Percentiles rank a stretch among this genome's conserved stretches.
phyloP scores from a whole-genome alignment of 2,329 filamentous ascomycete species.

The Aspergillus oerlinghausenensis region DNA sequence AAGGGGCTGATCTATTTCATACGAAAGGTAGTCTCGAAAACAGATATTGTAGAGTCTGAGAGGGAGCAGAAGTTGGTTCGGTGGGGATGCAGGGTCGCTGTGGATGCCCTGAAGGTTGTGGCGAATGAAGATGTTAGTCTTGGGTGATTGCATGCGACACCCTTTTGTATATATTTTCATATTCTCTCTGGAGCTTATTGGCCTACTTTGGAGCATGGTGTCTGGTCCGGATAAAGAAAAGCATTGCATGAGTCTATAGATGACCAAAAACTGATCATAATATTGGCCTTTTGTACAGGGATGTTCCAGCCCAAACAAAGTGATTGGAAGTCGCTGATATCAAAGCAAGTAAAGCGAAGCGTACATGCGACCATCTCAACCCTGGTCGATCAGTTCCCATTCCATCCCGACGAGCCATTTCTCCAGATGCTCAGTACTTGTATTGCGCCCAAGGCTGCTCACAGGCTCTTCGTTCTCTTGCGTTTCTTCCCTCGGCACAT shows the following conservation, averaged over 20 bases:
- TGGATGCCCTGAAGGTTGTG: slow-evolving; percentile 38
- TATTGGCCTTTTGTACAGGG: neutral
- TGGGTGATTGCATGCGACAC: neutral
- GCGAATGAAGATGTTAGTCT: slow-evolving; percentile 14
- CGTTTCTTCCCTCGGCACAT: neutral
- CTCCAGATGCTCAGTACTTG: neutral
- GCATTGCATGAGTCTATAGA: neutral
- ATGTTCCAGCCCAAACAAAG: no score
- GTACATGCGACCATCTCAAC: neutral
- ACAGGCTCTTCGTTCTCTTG: neutral
- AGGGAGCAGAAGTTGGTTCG: slow-evolving; percentile 50
- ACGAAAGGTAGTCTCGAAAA: slow-evolving; percentile 67
- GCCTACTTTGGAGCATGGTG: neutral
- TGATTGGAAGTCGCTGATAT: neutral
- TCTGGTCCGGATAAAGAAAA: neutral
- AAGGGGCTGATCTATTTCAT: slow-evolving; percentile 76
- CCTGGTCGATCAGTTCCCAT: slow-evolving; percentile 31
- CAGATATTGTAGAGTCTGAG: slow-evolving; percentile 49
- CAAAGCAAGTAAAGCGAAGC: neutral
- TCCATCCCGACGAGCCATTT: slow-evolving; percentile 37
- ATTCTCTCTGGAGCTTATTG: neutral
- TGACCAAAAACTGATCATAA: neutral
- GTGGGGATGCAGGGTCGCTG: slow-evolving; percentile 40
- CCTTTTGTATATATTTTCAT: neutral
- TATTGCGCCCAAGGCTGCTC: neutral